Evolutionary conservation across 2,329 filamentous ascomycete genomes (phyloP), one percentile per base, ranked within the genome.

Genomic region (Aspergillus aculeatinus): DNA sequence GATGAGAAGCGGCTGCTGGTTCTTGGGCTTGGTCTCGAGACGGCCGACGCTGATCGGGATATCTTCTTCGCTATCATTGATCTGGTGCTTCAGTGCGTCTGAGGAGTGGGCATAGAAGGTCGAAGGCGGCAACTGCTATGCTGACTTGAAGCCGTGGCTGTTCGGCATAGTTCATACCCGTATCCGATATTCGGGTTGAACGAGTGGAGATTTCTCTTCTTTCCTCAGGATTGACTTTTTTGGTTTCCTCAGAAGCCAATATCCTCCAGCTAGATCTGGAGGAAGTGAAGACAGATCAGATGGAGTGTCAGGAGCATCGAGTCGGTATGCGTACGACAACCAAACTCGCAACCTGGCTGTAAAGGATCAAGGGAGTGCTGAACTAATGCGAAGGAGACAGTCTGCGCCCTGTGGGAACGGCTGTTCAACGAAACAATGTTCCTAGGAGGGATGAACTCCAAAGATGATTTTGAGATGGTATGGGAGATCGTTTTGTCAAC

Each of bases 1-100:
- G 77, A 80, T 49, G 87, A 89, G 72, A 81, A 79, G 63, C 77
- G 87, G 48, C 77, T 83, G 64, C 75, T 89, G 14, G 81, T 89
- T 23, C 68, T 89, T 35, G 85, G 85, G 0, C 70, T 87, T 63
- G 85, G 85, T 0, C 70, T 87, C 42, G 79, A 83, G 50, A 80
- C 79, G 57, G 74, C 72, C 33, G 77, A 76, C 23, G 64, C 70
- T 29, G 75, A 77, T 61, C 68, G 76, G 39, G 75, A 80, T 67
- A 68, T 72, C 3, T 80, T 79, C 67, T 79, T 78, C 65, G 70
- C 72, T 31, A 72, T 78, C 39, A 69, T 79, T 25, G 78, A 80
- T 60, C 72, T 80, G 59, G 76, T 77, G 39, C 64, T 79, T 58
- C 73, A 75, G 59, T 79, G 77, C 60, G 67, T 80, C 27, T 79